Conservation (phyloP, 2,329 filamentous ascomycete genomes). For the Dactylellina drechsleri region DNA sequence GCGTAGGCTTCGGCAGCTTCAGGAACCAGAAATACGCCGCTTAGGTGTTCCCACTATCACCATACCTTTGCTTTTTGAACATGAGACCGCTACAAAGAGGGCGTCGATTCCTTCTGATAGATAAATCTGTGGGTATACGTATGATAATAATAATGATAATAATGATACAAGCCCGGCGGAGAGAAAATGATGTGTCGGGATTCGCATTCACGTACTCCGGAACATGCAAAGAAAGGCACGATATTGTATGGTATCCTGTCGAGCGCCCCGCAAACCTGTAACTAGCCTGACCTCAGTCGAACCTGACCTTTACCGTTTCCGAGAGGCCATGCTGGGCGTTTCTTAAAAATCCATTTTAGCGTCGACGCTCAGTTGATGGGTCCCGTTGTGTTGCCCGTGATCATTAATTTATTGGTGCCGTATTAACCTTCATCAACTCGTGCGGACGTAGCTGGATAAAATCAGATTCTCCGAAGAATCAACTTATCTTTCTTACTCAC, state of each 20-base stretch:
- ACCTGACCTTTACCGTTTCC: constrained; percentile 33
- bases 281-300: constrained; percentile 16
- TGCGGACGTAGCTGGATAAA: constrained; percentile 5
- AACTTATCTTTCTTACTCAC: too few relatives aligned
- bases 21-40: constrained; percentile 12
- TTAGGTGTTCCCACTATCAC: not conserved
- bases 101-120: too few relatives aligned
- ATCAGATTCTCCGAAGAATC: constrained; percentile 16
- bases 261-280: constrained; percentile 28
- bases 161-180: not conserved
- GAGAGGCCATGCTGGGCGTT: constrained; percentile 20
- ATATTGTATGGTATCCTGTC: not conserved
- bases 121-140: not conserved
- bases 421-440: too few relatives aligned
- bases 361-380: constrained; percentile 41
- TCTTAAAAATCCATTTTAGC: constrained; percentile 20
- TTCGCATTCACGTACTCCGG: constrained; percentile 3
- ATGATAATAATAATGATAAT: not conserved
- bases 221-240: too few relatives aligned
- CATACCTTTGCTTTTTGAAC: too few relatives aligned
- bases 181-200: not conserved
- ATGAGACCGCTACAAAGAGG: too few relatives aligned
- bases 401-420: not conserved
- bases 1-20: constrained; percentile 16
- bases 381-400: constrained; percentile 49